These are phyloP conservation scores for Cubamyces lactineus DNA, from an alignment of 768 basidiomycete species.

Conservation along the genomic window DNA sequence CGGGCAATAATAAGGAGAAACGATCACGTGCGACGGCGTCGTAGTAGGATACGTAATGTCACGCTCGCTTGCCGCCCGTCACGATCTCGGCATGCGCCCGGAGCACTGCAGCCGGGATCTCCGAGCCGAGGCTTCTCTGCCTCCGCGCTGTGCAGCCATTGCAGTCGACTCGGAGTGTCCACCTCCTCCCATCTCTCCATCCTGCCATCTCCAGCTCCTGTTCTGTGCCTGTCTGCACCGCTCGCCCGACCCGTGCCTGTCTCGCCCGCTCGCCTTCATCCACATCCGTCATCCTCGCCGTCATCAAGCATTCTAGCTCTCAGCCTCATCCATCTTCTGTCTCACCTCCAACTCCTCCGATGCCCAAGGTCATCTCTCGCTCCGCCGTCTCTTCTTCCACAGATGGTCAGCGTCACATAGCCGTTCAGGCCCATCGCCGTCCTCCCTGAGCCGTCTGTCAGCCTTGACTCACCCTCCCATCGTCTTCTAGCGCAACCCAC, in stretches of 20 bases:
- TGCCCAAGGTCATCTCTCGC: conserved; percentile 93
- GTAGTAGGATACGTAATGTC: conserved; percentile 23
- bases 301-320: not conserved
- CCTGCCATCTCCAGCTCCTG: not conserved
- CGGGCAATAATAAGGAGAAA: conserved; percentile 32
- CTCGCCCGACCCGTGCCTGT: not conserved
- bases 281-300: conserved; percentile 4
- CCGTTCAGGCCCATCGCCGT: conserved; percentile 7
- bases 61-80: conserved; percentile 12
- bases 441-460: conserved; percentile 1
- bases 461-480: conserved; percentile 21
- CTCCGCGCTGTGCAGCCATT: not conserved
- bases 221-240: conserved; percentile 10
- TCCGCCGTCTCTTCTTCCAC: conserved; percentile 89
- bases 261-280: not conserved
- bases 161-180: not conserved
- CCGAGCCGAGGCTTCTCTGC: not conserved
- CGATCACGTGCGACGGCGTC: conserved; percentile 24
- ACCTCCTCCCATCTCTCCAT: not conserved
- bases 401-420: conserved; percentile 57
- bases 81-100: not conserved
- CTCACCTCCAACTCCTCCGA: conserved; percentile 35
- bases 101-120: not conserved
- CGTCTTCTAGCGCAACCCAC: conserved; percentile 67
- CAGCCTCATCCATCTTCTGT: not conserved